Percentiles rank a stretch among this genome's conserved stretches.
Evolutionary conservation across 2,329 filamentous ascomycete species (phyloP).

Genomic region (Ophiocordyceps camponoti-rufipedis): DNA sequence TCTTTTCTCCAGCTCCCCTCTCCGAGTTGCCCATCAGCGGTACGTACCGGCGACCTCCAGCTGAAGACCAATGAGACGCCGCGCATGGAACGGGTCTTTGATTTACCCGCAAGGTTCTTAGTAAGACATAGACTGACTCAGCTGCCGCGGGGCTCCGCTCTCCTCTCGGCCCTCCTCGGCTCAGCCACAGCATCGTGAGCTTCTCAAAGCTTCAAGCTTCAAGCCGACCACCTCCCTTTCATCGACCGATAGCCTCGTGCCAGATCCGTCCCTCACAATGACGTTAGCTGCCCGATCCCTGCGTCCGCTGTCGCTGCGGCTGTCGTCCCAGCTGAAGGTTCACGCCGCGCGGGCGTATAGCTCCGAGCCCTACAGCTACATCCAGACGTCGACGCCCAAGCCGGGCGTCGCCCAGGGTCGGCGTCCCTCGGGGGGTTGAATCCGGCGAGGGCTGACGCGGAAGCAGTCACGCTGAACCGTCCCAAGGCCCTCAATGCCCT

Average conservation of each 20-base stretch:
- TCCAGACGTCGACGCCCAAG: constrained; percentile 18
- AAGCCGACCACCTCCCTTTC: neutral
- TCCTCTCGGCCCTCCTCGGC: too few species aligned
- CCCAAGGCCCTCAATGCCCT: constrained; percentile 93
- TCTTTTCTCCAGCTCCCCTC: too few species aligned
- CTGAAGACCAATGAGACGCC: too few species aligned
- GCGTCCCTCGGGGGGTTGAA: constrained; percentile 3
- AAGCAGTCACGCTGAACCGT: constrained; percentile 71
- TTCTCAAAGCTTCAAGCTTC: neutral
- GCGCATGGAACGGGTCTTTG: too few species aligned
- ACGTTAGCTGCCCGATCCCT: neutral
- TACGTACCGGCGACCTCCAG: too few species aligned
- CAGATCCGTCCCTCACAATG: neutral
- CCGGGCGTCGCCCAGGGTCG: constrained; percentile 82
- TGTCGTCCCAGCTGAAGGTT: neutral
- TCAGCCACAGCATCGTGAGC: neutral
- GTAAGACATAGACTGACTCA: too few species aligned
- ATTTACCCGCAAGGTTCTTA: too few species aligned
- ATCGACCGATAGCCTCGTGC: too few species aligned
- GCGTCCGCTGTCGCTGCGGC: neutral
- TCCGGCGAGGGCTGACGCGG: neutral
- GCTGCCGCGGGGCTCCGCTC: too few species aligned
- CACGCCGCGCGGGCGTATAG: neutral
- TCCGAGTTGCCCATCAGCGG: too few species aligned
- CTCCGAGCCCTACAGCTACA: constrained; percentile 1